Evolutionary conservation across 176 grass and related monocot species (phyloP).

Genomic region (Carex myosuroides): DNA sequence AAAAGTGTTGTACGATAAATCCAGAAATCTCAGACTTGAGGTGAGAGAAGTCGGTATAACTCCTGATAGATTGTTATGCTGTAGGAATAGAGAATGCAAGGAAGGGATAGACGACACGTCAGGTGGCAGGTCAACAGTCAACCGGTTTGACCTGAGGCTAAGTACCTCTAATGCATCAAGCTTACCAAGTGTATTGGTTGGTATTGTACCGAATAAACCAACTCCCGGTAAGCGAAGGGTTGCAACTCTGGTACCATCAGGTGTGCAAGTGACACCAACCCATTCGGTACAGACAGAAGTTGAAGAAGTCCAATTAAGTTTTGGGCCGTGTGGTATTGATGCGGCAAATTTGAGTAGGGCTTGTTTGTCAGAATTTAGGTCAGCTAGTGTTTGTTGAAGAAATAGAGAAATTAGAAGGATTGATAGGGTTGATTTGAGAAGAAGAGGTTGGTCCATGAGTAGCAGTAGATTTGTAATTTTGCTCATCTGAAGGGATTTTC

Average conservation of each 20-base stretch:
- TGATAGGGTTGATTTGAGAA: neutral
- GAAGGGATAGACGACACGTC: constrained; percentile 89
- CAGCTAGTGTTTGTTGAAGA: constrained; percentile 43
- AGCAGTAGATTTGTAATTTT: constrained; percentile 4
- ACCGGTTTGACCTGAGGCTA: constrained; percentile 85
- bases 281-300: constrained; percentile 72
- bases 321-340: constrained; percentile 68
- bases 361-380: constrained; percentile 71
- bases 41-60: constrained; percentile 79
- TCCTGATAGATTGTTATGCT: constrained; percentile 87
- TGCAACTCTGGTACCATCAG: constrained; percentile 52
- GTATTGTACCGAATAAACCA: constrained; percentile 78
- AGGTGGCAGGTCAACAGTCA: constrained; percentile 69
- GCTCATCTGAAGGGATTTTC: neutral
- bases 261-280: constrained; percentile 80
- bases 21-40: constrained; percentile 66
- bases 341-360: constrained; percentile 82
- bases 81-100: constrained; percentile 82
- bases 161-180: constrained; percentile 87
- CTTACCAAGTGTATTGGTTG: constrained; percentile 65
- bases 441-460: neutral
- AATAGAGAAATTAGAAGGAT: constrained; percentile 40
- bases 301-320: constrained; percentile 72
- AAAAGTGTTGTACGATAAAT: constrained; percentile 89
- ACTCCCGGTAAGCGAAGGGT: constrained; percentile 66